A percentile compares a stretch with the other conserved stretches of the same genome.
Conservation (phyloP, 2,329 filamentous ascomycete species). For the Aspergillus fumigatus region DNA sequence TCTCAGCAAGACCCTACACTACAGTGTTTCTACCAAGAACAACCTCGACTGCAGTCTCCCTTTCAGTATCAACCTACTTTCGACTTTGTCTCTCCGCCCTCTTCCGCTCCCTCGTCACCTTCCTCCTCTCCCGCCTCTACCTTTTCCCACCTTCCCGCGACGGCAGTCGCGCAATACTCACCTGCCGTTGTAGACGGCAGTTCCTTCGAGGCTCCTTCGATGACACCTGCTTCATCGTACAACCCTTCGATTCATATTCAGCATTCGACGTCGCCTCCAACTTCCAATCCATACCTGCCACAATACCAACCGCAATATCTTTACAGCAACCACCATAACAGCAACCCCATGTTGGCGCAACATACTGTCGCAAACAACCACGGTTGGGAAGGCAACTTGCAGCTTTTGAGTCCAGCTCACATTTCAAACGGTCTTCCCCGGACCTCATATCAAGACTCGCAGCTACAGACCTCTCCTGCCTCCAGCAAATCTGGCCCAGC, state of each 20-base stretch:
- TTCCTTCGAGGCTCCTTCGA: conserved; percentile 36
- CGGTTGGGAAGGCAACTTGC: conserved; percentile 33
- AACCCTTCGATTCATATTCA: conserved; percentile 34
- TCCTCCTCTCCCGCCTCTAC: conserved; percentile 32
- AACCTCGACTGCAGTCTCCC: conserved; percentile 27
- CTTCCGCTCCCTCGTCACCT: conserved; percentile 33
- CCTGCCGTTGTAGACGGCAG: conserved; percentile 22
- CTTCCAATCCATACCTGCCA: conserved; percentile 25
- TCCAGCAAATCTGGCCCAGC: conserved; percentile 39
- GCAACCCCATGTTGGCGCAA: conserved; percentile 38
- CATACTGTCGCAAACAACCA: conserved; percentile 31
- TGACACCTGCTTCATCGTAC: conserved; percentile 37
- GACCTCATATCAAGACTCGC: conserved; percentile 19
- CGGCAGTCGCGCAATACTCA: conserved; percentile 22
- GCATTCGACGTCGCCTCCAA: conserved; percentile 27
- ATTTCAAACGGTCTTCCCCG: conserved; percentile 25
- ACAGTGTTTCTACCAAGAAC: conserved; percentile 22
- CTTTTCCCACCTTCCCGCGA: conserved; percentile 26
- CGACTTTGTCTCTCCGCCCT: conserved; percentile 33
- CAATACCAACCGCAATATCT: conserved; percentile 25
- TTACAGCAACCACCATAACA: conserved; percentile 22
- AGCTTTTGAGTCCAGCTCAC: conserved; percentile 33
- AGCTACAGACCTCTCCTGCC: conserved; percentile 41
- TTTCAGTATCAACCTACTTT: conserved; percentile 28
- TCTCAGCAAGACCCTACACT: conserved; percentile 20